Conservation (phyloP, 2,329 filamentous ascomycete species). For the Colletotrichum musae region DNA sequence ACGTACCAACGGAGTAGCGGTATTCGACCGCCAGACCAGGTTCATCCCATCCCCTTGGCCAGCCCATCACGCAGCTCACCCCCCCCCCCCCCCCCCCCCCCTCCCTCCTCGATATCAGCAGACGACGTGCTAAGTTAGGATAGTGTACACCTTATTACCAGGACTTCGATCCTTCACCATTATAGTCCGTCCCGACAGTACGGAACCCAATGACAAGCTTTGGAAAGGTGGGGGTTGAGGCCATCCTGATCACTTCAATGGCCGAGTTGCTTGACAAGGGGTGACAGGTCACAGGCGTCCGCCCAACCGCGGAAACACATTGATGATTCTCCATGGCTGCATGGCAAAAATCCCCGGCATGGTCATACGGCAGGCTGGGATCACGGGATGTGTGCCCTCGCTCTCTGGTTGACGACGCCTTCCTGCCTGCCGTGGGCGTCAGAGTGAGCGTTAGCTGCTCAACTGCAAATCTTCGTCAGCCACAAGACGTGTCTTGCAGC, state of each 20-base stretch:
- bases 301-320: not conserved
- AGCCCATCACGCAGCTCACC: conserved; percentile 2
- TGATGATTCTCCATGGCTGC: conserved; percentile 22
- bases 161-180: conserved; percentile 13
- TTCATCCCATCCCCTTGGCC: conserved; percentile 8
- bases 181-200: conserved; percentile 11
- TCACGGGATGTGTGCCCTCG: not conserved
- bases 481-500: not conserved
- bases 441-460: too few species aligned
- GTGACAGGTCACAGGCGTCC: conserved; percentile 7
- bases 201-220: conserved; percentile 22
- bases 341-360: conserved; percentile 32
- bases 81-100: not conserved
- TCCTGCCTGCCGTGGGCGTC: too few species aligned
- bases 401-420: too few species aligned
- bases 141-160: conserved; percentile 12
- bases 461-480: not conserved
- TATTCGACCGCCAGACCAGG: not conserved
- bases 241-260: conserved; percentile 13
- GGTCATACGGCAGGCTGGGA: conserved; percentile 12
- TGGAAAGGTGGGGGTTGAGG: not conserved
- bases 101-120: not conserved
- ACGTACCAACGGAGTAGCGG: too few species aligned
- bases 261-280: conserved; percentile 9
- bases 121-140: conserved; percentile 12